Evolutionary conservation across 2,329 filamentous ascomycete genomes (phyloP).

Genomic region (Colletotrichum godetiae): DNA sequence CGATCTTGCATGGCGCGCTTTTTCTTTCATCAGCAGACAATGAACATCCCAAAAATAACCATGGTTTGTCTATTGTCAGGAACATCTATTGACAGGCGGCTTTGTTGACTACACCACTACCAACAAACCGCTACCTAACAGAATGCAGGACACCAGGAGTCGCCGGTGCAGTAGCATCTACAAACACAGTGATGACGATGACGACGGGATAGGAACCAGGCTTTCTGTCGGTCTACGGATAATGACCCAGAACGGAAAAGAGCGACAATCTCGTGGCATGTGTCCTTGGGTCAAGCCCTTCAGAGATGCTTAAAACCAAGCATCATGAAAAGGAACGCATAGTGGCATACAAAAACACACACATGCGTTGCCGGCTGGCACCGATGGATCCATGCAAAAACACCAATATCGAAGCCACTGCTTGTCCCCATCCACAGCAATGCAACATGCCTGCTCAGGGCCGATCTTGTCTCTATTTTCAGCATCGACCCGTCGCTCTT

Average conservation of each 20-base stretch:
- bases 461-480: slow-evolving; percentile 34
- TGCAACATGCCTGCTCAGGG: slow-evolving; percentile 26
- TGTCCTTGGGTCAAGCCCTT: background rate
- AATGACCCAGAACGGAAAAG: slow-evolving; percentile 3
- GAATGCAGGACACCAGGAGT: background rate
- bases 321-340: background rate
- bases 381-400: background rate
- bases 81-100: background rate
- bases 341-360: no score
- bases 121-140: no score
- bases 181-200: background rate
- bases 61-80: background rate
- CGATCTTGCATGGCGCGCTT: background rate
- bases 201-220: background rate
- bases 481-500: slow-evolving; percentile 27
- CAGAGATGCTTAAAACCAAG: slow-evolving; percentile 4
- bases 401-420: background rate
- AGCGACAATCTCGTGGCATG: background rate
- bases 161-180: slow-evolving; percentile 2
- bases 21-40: slow-evolving; percentile 14
- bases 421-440: slow-evolving; percentile 1
- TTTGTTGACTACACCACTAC: background rate
- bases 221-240: background rate
- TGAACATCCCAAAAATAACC: slow-evolving; percentile 15
- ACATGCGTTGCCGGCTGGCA: background rate